A percentile compares a stretch with the other conserved stretches of the same genome.
phyloP scores from a whole-genome alignment of 2,329 filamentous ascomycete species.

The Microdochium trichocladiopsis region DNA sequence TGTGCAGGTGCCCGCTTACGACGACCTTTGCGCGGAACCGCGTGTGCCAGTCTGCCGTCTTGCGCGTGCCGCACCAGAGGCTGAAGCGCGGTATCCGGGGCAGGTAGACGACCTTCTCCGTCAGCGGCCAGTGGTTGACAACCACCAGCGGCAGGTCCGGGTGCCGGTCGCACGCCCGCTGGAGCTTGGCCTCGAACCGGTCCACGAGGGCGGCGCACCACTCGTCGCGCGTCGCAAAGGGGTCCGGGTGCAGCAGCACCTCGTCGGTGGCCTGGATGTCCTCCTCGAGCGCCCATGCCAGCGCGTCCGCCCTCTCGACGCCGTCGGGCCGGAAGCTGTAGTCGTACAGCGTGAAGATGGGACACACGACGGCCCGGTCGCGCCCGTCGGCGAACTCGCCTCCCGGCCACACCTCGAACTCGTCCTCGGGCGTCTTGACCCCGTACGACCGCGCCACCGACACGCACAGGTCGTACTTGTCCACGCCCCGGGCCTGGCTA shows the following conservation, averaged over 20 bases:
- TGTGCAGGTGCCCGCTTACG: slow-evolving; percentile 26
- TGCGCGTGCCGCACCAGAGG: slow-evolving; percentile 28
- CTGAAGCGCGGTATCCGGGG: slow-evolving; percentile 26
- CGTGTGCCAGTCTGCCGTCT: slow-evolving; percentile 26
- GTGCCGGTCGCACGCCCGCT: slow-evolving; percentile 9
- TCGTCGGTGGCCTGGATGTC: slow-evolving; percentile 28
- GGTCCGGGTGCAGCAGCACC: slow-evolving; percentile 26
- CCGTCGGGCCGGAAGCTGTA: slow-evolving; percentile 47
- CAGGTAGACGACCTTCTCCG: slow-evolving; percentile 25
- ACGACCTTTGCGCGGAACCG: slow-evolving; percentile 26
- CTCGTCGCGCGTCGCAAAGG: slow-evolving; percentile 21
- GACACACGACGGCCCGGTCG: slow-evolving; percentile 38
- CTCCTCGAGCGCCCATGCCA: slow-evolving; percentile 26
- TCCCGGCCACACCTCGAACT: slow-evolving; percentile 45
- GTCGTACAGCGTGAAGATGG: slow-evolving; percentile 53
- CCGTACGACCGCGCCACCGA: slow-evolving; percentile 42
- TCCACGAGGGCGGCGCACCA: slow-evolving; percentile 24
- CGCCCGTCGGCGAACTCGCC: slow-evolving; percentile 22
- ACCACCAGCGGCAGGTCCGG: slow-evolving; percentile 19
- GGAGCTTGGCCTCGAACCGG: slow-evolving; percentile 17
- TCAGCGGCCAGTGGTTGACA: slow-evolving; percentile 29
- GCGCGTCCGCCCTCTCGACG: slow-evolving; percentile 37
- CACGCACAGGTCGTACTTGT: slow-evolving; percentile 48
- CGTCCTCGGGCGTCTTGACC: slow-evolving; percentile 49
- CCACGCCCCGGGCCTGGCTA: slow-evolving; percentile 34